Conservation (phyloP, 2,329 filamentous ascomycete species). For the Penicillium decumbens region DNA sequence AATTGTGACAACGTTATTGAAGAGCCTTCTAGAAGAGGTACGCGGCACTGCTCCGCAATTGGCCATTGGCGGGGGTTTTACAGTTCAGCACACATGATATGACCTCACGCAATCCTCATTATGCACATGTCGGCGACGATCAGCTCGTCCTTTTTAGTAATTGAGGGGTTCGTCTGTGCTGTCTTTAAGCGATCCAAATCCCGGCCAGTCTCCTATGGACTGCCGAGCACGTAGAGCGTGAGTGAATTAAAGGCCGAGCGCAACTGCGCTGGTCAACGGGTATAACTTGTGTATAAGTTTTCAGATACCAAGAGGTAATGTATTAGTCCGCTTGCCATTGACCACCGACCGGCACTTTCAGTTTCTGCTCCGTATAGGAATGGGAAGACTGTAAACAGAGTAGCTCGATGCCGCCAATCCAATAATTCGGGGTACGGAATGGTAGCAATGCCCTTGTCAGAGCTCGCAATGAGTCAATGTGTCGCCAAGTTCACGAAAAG, state of each 20-base stretch:
- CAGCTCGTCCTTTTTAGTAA: neutral
- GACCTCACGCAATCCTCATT: neutral
- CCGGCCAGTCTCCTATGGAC: neutral
- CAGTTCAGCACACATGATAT: neutral
- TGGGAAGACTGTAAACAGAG: neutral
- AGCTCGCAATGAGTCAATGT: neutral
- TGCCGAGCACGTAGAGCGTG: neutral
- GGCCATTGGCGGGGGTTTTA: neutral
- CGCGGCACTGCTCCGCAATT: neutral
- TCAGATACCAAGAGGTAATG: neutral
- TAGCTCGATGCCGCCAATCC: neutral
- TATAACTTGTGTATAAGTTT: neutral
- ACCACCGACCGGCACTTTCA: neutral
- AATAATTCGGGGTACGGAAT: neutral
- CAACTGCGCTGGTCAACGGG: neutral
- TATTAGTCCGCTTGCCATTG: neutral
- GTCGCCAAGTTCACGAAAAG: neutral
- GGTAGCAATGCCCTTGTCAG: slow-evolving; percentile 1
- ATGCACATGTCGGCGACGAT: neutral
- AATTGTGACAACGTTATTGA: neutral
- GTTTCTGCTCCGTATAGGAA: neutral
- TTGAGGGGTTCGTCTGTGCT: neutral
- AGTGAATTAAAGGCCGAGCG: too few relatives aligned
- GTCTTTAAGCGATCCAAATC: neutral
- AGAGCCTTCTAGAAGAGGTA: neutral